Evolutionary conservation across 2,329 filamentous ascomycete genomes (phyloP).

Genomic region (Fusarium musae): DNA sequence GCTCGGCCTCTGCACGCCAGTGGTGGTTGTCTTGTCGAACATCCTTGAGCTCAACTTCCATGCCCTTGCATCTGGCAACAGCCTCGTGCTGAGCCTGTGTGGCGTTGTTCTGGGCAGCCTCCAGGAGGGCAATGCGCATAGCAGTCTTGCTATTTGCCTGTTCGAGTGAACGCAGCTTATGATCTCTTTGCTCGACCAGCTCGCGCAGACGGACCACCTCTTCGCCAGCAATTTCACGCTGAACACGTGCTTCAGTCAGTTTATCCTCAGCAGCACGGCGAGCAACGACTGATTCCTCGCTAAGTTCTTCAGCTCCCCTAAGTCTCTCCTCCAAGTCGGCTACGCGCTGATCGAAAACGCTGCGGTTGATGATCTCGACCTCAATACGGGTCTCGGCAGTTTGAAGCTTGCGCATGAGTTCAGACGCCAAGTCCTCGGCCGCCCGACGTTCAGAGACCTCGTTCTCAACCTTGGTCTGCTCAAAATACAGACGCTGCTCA

Average conservation of each 20-base stretch:
- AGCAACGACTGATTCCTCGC: slow-evolving; percentile 70
- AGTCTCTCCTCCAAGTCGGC: slow-evolving; percentile 77
- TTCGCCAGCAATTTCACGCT: slow-evolving; percentile 75
- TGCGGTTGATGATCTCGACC: slow-evolving; percentile 70
- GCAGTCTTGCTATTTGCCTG: slow-evolving; percentile 63
- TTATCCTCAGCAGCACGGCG: slow-evolving; percentile 78
- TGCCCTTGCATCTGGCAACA: slow-evolving; percentile 63
- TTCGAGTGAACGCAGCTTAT: slow-evolving; percentile 70
- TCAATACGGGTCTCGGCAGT: slow-evolving; percentile 68
- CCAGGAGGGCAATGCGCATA: slow-evolving; percentile 74
- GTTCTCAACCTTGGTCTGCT: slow-evolving; percentile 60
- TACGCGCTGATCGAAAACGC: slow-evolving; percentile 69
- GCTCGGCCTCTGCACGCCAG: slow-evolving; percentile 71
- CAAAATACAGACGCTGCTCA: slow-evolving; percentile 64
- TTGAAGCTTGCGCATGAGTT: slow-evolving; percentile 65
- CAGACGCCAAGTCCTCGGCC: slow-evolving; percentile 64
- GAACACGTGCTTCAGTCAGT: slow-evolving; percentile 76
- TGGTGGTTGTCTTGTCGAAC: slow-evolving; percentile 67
- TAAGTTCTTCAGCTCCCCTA: slow-evolving; percentile 69
- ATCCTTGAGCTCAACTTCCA: slow-evolving; percentile 66
- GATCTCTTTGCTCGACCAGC: slow-evolving; percentile 75
- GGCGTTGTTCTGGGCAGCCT: slow-evolving; percentile 70
- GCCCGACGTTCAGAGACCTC: slow-evolving; percentile 61
- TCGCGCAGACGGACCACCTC: slow-evolving; percentile 76
- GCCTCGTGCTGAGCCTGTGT: slow-evolving; percentile 66